Percentiles rank a stretch among this genome's conserved stretches.
phyloP scores from a whole-genome alignment of 495 filamentous ascomycete species.

The Hypoxylon fuscum region DNA sequence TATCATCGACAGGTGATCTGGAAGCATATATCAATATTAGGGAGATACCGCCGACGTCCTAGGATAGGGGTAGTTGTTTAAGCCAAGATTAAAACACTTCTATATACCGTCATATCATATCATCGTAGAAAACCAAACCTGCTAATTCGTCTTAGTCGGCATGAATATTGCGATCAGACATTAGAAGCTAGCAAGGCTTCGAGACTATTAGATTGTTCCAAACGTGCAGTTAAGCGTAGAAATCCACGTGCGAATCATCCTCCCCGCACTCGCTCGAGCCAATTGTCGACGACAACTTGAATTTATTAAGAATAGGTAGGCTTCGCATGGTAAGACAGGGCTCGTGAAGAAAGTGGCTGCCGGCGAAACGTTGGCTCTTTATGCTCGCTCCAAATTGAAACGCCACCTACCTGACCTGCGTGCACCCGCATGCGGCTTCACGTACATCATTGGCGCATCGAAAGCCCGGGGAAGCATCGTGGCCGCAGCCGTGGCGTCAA shows the following conservation, averaged over 20 bases:
- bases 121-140: not conserved
- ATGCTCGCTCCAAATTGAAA: constrained; percentile 17
- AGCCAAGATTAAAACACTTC: not conserved
- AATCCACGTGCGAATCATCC: not conserved
- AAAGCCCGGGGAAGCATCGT: not conserved
- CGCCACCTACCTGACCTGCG: not conserved
- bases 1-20: constrained; percentile 21
- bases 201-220: constrained; percentile 18
- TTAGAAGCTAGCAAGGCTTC: constrained; percentile 13
- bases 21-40: not conserved
- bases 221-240: not conserved
- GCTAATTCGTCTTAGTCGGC: not conserved
- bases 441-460: constrained; percentile 10
- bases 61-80: not conserved
- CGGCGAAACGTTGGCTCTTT: not conserved
- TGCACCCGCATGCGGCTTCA: constrained; percentile 4
- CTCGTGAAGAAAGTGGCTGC: too few species aligned
- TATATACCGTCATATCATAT: not conserved
- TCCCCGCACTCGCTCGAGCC: constrained; percentile 1
- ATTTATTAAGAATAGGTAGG: too few species aligned
- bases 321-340: not conserved
- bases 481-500: too few species aligned
- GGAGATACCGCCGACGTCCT: not conserved
- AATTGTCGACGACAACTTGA: too few species aligned
- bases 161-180: constrained; percentile 13